Percentiles rank a stretch among this genome's conserved stretches.
Evolutionary conservation across 129 eudicot species (phyloP).

Genomic region (carrot (Daucus carota)): DNA sequence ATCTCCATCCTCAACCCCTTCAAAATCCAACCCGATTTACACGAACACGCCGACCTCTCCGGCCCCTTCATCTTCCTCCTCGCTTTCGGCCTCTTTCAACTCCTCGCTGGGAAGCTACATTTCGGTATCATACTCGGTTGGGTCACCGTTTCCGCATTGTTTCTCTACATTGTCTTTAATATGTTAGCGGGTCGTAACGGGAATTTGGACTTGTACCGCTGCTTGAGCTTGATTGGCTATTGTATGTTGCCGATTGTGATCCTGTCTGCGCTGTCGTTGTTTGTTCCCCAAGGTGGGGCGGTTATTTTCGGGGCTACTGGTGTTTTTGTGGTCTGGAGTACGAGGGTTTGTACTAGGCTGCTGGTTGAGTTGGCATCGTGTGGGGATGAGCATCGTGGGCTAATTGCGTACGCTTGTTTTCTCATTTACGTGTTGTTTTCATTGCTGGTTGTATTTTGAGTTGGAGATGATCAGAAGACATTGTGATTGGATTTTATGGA

Average conservation of each 20-base stretch:
- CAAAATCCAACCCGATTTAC: constrained; percentile 47
- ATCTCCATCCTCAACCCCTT: constrained; percentile 62
- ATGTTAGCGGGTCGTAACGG: constrained; percentile 83
- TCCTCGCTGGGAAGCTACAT: constrained; percentile 74
- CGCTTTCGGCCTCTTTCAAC: constrained; percentile 76
- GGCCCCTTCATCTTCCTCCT: constrained; percentile 67
- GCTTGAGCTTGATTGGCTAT: constrained; percentile 75
- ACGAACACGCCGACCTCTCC: constrained; percentile 73
- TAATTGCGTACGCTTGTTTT: constrained; percentile 73
- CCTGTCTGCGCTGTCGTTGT: constrained; percentile 52
- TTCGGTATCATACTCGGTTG: constrained; percentile 80
- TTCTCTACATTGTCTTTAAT: constrained; percentile 61
- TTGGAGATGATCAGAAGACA: background rate
- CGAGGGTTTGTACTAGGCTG: constrained; percentile 65
- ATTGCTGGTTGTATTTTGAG: constrained; percentile 63
- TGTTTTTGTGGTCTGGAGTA: constrained; percentile 61
- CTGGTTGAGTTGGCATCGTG: constrained; percentile 68
- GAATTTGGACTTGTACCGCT: constrained; percentile 62
- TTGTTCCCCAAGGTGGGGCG: constrained; percentile 68
- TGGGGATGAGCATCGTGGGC: constrained; percentile 70
- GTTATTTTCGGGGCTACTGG: constrained; percentile 45
- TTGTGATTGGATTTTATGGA: background rate
- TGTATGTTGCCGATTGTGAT: constrained; percentile 77
- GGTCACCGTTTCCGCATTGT: constrained; percentile 65
- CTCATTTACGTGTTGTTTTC: constrained; percentile 75